Base-by-base conservation (phyloP, 768 basidiomycete genomes). In the Coprinopsis marcescibilis region DNA sequence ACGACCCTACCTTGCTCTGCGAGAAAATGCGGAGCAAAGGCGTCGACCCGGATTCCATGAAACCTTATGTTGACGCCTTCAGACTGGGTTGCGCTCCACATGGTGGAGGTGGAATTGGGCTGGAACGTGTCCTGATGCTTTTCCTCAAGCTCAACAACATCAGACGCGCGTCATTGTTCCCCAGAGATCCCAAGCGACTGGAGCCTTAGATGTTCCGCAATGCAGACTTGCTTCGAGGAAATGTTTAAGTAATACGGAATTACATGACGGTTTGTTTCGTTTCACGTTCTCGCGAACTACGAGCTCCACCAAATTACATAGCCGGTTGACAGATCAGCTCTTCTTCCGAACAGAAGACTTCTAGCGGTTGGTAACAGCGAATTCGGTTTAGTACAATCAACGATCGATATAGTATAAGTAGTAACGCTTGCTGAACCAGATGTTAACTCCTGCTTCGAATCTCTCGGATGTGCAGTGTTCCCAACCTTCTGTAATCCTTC, bases 61-160 rank as follows among this genome's bases (percentile, higher is more conserved):
- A 85, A 63, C 78, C 77, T 48, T 99, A 99, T 65, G 63, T 98
- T 36, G 91, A 98, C 60, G 93, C 84, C 14, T 99, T 99, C 81
- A 82, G 83, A 52, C 77, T 96, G 63, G 96, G 94, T 19, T 95
- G 92, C 56, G 80, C 93, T 1, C 94, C 96, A 13, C 96, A 99
- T 65, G 96, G 91, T 39, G 96, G 95, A 55, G 95, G 93, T 52
- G 95, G 95, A 50, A 92, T 98, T 56, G 94, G 90, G 44, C 73
- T 94, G 50, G 93, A 96, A 67, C 87, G 92, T 45, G 93, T 99
- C 43, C 67, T 98, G 60, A 97, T 98, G 94, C 71, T 99, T 55
- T 99, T 93, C 80, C 71, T 99, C 64, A 94, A 95, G 70, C 76
- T 99, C 52, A 89, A 87, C 71, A 96, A 98, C 72, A 93, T 98